Evolutionary conservation across 2,329 filamentous ascomycete genomes (phyloP), one percentile per base, ranked within the genome.

Genomic region (Microascus cirrosus): DNA sequence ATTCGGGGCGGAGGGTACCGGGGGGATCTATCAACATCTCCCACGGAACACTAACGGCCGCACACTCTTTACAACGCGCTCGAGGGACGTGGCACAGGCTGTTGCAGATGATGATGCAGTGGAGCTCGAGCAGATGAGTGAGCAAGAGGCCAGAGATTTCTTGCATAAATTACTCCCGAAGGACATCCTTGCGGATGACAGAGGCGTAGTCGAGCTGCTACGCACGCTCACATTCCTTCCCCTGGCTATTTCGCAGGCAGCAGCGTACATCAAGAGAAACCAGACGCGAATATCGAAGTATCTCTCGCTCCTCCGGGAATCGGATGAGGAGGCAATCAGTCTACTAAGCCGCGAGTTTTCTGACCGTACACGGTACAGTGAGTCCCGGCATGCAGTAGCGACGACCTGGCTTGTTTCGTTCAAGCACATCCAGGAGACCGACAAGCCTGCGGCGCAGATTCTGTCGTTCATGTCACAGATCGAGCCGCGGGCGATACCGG

Each of bases 391-490:
- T 24, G 65, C 72, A 0, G 63, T 76, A 2, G 70, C 69, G 5
- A 67, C 66, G 0, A 74, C 74, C 0, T 73, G 72, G 69, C 58
- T 73, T 1, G 64, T 76, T 4, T 75, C 74, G 0, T 73, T 78
- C 12, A 60, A 72, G 6, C 66, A 72, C 24, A 72, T 76, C 13
- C 63, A 62, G 2, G 54, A 59, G 5, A 58, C 28, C 0, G 61
- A 72, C 53, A 4, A 55, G 1, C 36, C 62, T 3, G 74, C 74
- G 1, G 70, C 69, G 39, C 58, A 69, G 0, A 59, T 74, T 42
- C 64, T 79, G 0, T 68, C 65, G 0, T 72, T 75, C 54, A 67
- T 74, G 18, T 70, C 70, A 1, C 71, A 64, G 24, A 69, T 78
- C 51, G 69, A 74, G 58, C 66, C 69, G 0, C 71, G 71, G 59